Conservation (phyloP, 1,139 yeast genomes). For the Geotrichum aggregatum region DNA sequence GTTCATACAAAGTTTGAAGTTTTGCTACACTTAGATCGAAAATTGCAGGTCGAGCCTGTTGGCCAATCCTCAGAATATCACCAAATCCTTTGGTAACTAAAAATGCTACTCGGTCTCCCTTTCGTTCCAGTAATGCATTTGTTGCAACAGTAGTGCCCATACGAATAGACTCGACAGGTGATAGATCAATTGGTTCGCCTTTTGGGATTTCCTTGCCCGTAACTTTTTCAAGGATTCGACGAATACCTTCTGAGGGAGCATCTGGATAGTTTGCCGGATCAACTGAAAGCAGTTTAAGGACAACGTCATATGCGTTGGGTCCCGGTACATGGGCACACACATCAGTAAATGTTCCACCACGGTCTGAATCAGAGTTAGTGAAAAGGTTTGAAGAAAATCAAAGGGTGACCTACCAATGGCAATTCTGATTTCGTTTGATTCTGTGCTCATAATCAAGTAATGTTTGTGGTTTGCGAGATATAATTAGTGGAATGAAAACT, state of each 20-base stretch:
- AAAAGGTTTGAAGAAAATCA: background rate
- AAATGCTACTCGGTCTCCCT: constrained; percentile 62
- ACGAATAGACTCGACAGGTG: constrained; percentile 53
- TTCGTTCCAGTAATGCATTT: constrained; percentile 64
- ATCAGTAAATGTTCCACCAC: constrained; percentile 83
- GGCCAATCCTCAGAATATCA: constrained; percentile 62
- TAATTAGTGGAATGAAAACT: background rate
- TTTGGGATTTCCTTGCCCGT: constrained; percentile 46
- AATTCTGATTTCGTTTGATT: constrained; percentile 17
- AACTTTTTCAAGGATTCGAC: constrained; percentile 64
- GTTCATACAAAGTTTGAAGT: constrained; percentile 57
- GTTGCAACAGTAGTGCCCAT: constrained; percentile 85
- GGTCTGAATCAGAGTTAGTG: constrained; percentile 29
- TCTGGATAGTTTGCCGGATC: constrained; percentile 83
- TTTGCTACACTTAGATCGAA: constrained; percentile 60
- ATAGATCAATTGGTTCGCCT: constrained; percentile 46
- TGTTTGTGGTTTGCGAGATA: background rate
- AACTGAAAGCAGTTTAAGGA: constrained; percentile 72
- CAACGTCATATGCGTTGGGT: constrained; percentile 47
- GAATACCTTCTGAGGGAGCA: constrained; percentile 88
- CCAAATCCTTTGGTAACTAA: constrained; percentile 63
- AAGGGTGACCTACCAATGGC: constrained; percentile 20
- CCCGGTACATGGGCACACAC: constrained; percentile 49
- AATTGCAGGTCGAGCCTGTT: constrained; percentile 68
- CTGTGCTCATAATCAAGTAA: background rate